Evolutionary conservation across 164 flowering plant species (phyloP), one percentile per base, ranked within the genome.

Genomic region (Warburgia ugandensis): DNA sequence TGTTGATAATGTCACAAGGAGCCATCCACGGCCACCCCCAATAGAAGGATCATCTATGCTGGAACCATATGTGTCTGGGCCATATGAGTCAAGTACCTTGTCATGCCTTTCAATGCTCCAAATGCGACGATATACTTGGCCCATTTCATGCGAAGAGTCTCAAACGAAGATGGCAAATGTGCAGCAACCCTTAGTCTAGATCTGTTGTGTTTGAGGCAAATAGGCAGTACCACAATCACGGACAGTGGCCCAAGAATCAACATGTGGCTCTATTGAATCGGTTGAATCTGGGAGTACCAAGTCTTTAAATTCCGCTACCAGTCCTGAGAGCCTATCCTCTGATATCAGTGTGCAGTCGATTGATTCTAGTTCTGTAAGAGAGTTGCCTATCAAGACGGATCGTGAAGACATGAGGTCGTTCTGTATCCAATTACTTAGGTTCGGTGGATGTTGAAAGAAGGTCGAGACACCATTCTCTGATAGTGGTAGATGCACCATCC

Each of bases 271-370:
- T 19, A 42, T 33, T 2, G 48, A 51, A 47, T 52, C 52, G 33
- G 60, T 37, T 68, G 65, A 58, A 44, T 50, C 59, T 9, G 17
- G 47, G 16, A 41, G 14, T 61, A 40, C 41, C 10, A 50, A 28
- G 47, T 45, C 53, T 0, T 45, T 12, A 1, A 50, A 43, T 31
- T 42, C 51, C 5, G 21, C 25, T 44, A 55, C 38, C 25, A 16
- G 25, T 30, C 29, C 57, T 13, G 43, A 13, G 3, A 40, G 44
- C 16, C 2, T 28, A 22, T 5, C 59, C 44, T 58, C 59, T 6
- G 65, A 66, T n/a, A 23, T 46, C 29, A 19, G 26, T 51, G 27
- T 46, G 30, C 41, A 25, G 8, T 17, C 44, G 21, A 41, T 51
- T 3, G 64, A 41, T 55, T 52, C 55, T 35, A 14, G 44, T 29